Conservation (phyloP, 192 early-diverging fungal genomes). For the Phycomyces blakesleeanus region DNA sequence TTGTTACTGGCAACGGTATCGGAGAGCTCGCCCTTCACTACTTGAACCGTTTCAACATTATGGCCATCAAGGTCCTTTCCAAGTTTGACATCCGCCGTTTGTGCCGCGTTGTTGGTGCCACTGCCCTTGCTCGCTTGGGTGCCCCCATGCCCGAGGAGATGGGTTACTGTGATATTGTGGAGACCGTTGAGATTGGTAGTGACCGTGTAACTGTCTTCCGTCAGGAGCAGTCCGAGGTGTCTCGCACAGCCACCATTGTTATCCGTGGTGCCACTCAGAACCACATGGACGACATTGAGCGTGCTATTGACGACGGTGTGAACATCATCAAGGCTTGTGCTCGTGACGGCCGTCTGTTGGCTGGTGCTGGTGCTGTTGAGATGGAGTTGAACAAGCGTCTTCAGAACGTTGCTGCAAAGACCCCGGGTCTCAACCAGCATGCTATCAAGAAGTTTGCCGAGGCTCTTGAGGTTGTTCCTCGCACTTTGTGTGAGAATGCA, state of each 20-base stretch:
- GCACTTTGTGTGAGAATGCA: conserved; percentile 91
- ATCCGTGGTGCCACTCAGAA: conserved; percentile 95
- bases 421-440: conserved; percentile 93
- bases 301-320: conserved; percentile 96
- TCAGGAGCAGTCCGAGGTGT: conserved; percentile 77
- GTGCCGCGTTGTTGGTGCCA: conserved; percentile 90
- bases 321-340: conserved; percentile 92
- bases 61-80: conserved; percentile 86
- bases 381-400: conserved; percentile 88
- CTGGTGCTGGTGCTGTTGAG: conserved; percentile 92
- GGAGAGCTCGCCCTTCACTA: conserved; percentile 96
- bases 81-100: conserved; percentile 97
- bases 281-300: conserved; percentile 93
- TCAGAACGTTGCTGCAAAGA: conserved; percentile 77
- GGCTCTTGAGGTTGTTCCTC: conserved; percentile 90
- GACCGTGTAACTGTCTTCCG: conserved; percentile 98
- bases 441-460: conserved; percentile 95
- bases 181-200: conserved; percentile 94
- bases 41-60: conserved; percentile 85
- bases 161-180: conserved; percentile 96
- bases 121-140: conserved; percentile 87
- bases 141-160: conserved; percentile 94
- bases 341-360: conserved; percentile 77
- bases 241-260: conserved; percentile 92
- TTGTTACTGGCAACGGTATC: conserved; percentile 83